These are phyloP conservation scores for Malus asiatica DNA, from an alignment of 306 rosid species.

Conservation along the genomic window DNA sequence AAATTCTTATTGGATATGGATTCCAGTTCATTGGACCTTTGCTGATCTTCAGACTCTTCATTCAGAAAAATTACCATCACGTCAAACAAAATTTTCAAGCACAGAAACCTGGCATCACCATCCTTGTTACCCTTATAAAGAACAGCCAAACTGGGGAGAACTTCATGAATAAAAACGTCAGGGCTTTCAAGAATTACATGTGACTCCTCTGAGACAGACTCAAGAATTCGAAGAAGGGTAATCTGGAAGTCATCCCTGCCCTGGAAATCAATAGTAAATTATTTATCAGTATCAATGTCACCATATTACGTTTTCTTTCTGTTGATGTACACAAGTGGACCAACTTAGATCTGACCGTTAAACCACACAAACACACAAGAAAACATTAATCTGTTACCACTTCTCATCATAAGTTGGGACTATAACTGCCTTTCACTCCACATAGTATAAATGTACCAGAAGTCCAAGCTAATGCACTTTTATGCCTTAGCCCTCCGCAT, in stretches of 20 bases:
- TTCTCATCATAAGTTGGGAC: neutral
- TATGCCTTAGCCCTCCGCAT: neutral
- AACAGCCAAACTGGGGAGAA: constrained; percentile 87
- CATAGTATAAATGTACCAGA: neutral
- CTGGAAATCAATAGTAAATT: constrained; percentile 41
- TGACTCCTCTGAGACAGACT: constrained; percentile 81
- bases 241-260: constrained; percentile 98
- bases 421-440: neutral
- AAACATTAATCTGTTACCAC: neutral
- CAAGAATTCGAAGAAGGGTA: constrained; percentile 80
- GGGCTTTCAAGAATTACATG: constrained; percentile 54
- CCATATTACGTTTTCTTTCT: neutral
- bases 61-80: constrained; percentile 71
- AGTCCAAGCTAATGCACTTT: neutral
- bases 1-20: constrained; percentile 58
- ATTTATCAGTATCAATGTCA: constrained; percentile 19
- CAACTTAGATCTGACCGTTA: too few species aligned
- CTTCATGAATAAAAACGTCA: constrained; percentile 59
- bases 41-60: constrained; percentile 63
- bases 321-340: too few species aligned
- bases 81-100: constrained; percentile 80
- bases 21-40: constrained; percentile 61
- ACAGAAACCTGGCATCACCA: constrained; percentile 93
- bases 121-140: constrained; percentile 92
- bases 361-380: too few species aligned